Evolutionary conservation across 495 filamentous ascomycete species (phyloP), one percentile per base, ranked within the genome.

Genomic region (Rusavskia elegans): DNA sequence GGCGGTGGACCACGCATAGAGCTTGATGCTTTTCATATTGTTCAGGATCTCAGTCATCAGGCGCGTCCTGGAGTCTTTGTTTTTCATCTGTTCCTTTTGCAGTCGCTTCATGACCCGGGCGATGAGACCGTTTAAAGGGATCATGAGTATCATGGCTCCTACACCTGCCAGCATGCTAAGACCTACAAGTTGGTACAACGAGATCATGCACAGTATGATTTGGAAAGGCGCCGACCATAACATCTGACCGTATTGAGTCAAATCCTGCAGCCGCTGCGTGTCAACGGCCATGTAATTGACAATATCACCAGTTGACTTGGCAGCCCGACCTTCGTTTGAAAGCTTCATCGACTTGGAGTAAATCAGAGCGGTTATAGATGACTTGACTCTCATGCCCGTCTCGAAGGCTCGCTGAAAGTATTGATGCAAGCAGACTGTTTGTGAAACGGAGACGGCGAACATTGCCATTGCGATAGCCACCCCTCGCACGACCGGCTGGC

Each of bases 271-370:
- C 30, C 93, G 79, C 62, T 97, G 92, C 42, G 89, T 89, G 65
- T 99, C 93, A 20, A 97, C 89, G 23, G 93, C 92, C 87, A 97
- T 97, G 63, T 93, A 87, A 59, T 97, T 99, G 58, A 99, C 93
- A 66, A 97, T 96, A 64, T 99, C 93, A 45, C 93, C 93, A 2
- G 93, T 97, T 3, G 88, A 87, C 68, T 97, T 95, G 21, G 79
- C 61, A n/a, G 85, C 75, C 40, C 90, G 77, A 16, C 90, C 93
- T 68, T 99, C 93, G 59, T 93, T 96, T 0, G 89, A 95, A 11
- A 99, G 73, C 49, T 77, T 83, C 62, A 95, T 73, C 1, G 87
- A 82, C 67, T 99, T 99, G 41, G 82, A 75, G 61, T 96, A 99
- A 54, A 97, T 96, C 50, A 89, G 77, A 0, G 89, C 84, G 10